Percentiles rank a stretch among this genome's conserved stretches.
These are phyloP conservation scores for Adansonia madagascariensis DNA, from an alignment of 441 rosid genomes.

Conservation along the genomic window DNA sequence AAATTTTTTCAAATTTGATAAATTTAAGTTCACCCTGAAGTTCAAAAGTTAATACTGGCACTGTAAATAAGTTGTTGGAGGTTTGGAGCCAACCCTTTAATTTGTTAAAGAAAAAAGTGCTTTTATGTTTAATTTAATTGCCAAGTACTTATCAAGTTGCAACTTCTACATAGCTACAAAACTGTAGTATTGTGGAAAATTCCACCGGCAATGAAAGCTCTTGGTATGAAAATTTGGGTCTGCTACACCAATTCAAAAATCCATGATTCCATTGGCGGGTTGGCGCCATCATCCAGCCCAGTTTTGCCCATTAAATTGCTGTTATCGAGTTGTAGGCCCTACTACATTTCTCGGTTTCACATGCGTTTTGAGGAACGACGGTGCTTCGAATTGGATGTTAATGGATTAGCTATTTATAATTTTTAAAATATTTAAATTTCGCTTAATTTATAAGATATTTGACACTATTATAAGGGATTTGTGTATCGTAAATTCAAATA, in stretches of 20 bases:
- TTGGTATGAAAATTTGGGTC: not conserved
- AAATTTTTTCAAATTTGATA: too few relatives aligned
- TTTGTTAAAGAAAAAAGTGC: too few relatives aligned
- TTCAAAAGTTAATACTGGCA: too few relatives aligned
- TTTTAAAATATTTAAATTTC: too few relatives aligned
- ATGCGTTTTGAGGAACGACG: constrained; percentile 13
- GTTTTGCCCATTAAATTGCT: not conserved
- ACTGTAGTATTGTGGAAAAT: not conserved
- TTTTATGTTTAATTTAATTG: not conserved
- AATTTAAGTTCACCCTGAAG: too few relatives aligned
- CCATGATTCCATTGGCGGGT: not conserved
- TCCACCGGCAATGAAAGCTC: not conserved
- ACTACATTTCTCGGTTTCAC: constrained; percentile 16
- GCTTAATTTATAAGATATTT: too few relatives aligned
- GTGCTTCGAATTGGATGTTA: too few relatives aligned
- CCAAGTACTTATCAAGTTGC: not conserved
- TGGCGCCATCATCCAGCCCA: not conserved
- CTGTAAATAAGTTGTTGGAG: too few relatives aligned
- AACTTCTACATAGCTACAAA: not conserved
- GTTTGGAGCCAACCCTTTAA: too few relatives aligned
- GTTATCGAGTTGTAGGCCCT: not conserved
- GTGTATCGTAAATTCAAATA: too few relatives aligned
- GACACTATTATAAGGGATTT: too few relatives aligned
- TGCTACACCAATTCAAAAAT: not conserved
- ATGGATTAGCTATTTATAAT: too few relatives aligned